phyloP scores from a whole-genome alignment of 1,284 basidiomycete species.

The Marasmius fiardii region DNA sequence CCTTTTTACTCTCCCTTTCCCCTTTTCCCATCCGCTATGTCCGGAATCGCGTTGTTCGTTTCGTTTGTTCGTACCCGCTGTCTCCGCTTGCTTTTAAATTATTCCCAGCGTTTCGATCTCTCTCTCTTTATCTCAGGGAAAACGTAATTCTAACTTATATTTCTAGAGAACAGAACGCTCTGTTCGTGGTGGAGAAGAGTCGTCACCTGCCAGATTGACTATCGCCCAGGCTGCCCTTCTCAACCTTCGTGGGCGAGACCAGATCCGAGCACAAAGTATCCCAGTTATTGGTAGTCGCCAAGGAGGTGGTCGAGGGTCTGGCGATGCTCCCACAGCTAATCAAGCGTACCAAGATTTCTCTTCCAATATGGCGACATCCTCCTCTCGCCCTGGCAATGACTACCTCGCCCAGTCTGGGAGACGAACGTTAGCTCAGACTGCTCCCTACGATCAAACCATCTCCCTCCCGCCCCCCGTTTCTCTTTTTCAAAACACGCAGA shows the following conservation, averaged over 20 bases:
- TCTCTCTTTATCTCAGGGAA: background rate
- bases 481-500: conserved; percentile 4
- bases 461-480: conserved; percentile 5
- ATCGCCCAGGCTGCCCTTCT: conserved; percentile 74
- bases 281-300: conserved; percentile 12
- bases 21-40: too few relatives aligned
- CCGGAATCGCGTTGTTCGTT: background rate
- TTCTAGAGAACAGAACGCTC: conserved; percentile 40
- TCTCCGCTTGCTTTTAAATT: background rate
- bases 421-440: background rate
- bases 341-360: conserved; percentile 14
- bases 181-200: conserved; percentile 52
- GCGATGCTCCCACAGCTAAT: conserved; percentile 11
- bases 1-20: background rate
- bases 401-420: background rate
- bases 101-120: background rate
- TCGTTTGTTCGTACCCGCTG: background rate
- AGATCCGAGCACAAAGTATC: conserved; percentile 20
- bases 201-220: conserved; percentile 59
- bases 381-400: background rate
- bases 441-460: conserved; percentile 3
- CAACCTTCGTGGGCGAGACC: conserved; percentile 65
- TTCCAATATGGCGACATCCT: conserved; percentile 9
- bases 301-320: background rate
- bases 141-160: background rate